Base-by-base conservation (phyloP, 805 yeast species). In the Phaffomyces thermotolerans region DNA sequence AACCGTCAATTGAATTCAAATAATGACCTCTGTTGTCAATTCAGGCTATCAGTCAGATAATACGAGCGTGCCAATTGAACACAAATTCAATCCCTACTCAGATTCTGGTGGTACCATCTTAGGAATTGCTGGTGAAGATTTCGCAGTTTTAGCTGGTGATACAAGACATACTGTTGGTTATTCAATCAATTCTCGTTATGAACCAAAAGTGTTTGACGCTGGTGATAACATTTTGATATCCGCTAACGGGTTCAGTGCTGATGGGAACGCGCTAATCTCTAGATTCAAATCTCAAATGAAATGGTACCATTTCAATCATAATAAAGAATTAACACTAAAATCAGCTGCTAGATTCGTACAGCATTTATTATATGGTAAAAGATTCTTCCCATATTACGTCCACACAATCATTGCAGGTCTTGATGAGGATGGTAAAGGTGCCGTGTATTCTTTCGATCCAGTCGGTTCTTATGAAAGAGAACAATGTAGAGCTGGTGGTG, bases 381-480 rank as follows among this genome's bases (percentile, higher is more conserved):
- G 99, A 59, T 83, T 93, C 56, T 93, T 93, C 78, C 99, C 99
- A 20, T 93, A 87, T 70, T 93, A 93, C 60, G 97, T 90, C 29
- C 89, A 89, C 62, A 93, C 98, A 5, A 81, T 93, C 55, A 74
- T 93, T 57, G 96, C 96, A 4, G 99, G 99, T 17, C 72, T 93
- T 51, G 97, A 89, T 59, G 74, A 71, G 48, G 70, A 72, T 23
- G 99, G 99, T 12, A 82, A 82, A 56, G 99, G 99, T 34, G 88
- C 96, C 3, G 87, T 93, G 32, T 93, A 86, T 64, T 90, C 98
- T 13, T 93, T 87, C 63, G 99, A 93, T 63, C 98, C 98, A 2
- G 96, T 93, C 45, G 99, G 99, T 4, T 88, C 96, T 2, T 93
- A 93, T 62, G 98, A 93, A 67, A 79, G 96, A 57, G 97, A 90